These are phyloP conservation scores for Marasmius oreades DNA, from an alignment of 1,284 basidiomycete species.

Conservation along the genomic window DNA sequence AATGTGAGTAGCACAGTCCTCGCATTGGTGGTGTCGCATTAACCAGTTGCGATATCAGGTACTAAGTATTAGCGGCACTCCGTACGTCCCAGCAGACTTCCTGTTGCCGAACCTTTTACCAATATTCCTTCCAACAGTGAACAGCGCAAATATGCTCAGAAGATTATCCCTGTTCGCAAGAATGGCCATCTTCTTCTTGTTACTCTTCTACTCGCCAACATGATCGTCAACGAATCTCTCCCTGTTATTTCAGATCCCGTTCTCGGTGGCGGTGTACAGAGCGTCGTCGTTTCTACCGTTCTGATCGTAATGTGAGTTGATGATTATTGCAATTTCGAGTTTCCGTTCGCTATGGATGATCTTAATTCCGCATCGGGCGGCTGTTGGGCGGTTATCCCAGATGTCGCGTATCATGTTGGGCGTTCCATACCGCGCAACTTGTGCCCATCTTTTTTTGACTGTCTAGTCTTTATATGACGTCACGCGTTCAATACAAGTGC, in stretches of 20 bases:
- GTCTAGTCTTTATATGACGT: constrained; percentile 29
- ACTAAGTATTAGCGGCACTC: constrained; percentile 78
- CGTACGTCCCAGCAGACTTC: constrained; percentile 37
- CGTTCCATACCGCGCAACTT: neutral
- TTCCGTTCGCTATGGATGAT: too few species aligned
- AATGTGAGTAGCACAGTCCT: constrained; percentile 30
- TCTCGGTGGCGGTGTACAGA: constrained; percentile 79
- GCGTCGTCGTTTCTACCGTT: constrained; percentile 81
- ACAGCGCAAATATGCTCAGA: constrained; percentile 78
- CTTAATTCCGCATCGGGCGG: neutral
- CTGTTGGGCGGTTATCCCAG: neutral
- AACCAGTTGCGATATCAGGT: constrained; percentile 34
- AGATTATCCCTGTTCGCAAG: constrained; percentile 85
- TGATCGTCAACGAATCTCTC: constrained; percentile 90
- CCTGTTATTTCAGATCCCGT: constrained; percentile 89
- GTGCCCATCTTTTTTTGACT: neutral
- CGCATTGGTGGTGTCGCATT: neutral
- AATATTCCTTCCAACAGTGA: constrained; percentile 39
- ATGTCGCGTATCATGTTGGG: neutral
- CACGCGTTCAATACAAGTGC: constrained; percentile 24
- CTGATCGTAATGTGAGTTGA: constrained; percentile 79
- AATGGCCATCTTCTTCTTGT: constrained; percentile 84
- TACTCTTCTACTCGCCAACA: constrained; percentile 79
- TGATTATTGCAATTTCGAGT: neutral
- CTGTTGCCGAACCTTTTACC: constrained; percentile 3